Base-by-base conservation (phyloP, 768 basidiomycete species). In the Infundibulicybe gibba region DNA sequence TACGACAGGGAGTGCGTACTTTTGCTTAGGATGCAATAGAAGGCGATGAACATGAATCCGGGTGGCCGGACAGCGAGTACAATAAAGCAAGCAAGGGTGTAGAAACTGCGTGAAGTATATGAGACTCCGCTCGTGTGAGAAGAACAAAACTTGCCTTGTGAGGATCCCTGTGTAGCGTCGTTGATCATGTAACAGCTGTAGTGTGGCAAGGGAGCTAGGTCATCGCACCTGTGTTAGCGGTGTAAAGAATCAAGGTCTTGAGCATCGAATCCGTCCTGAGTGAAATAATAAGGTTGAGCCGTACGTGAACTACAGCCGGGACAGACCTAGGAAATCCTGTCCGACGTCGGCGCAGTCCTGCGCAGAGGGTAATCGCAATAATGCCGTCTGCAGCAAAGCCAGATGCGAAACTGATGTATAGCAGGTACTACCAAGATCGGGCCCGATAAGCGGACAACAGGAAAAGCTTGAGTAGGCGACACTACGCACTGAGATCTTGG, bases 11-110 rank as follows among this genome's bases (percentile, higher is more conserved):
- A 34, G 14, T 12, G n/a, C 16, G 21, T 16, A 52, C 50, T 39
- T 52, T 48, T 45, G 25, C 50, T 48, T 15, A 45, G 31, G 9
- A 41, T 41, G 32, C 43, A 40, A 42, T 52, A 52, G 19, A 52
- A 21, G 25, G 50, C 50, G 34, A 52, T 16, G 33, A 43, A 52
- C 8, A 52, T 39, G 14, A 44, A 30, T 6, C 41, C 40, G 38
- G 40, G 15, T 8, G 46, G 50, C 46, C 50, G 48, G 17, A 52
- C 21, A 16, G 43, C 43, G 25, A 41, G 48, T 5, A 46, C 45
- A 14, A 52, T 20, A n/a, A 52, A 15, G 8, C 32, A 48, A 14
- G 43, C 50, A 19, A 52, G 38, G 10, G 46, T 48, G 32, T 43
- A 52, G 37, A 45, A 1, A 12, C 50, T 52, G 14, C n/a, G n/a